Percentiles rank a stretch among this genome's conserved stretches.
These are phyloP conservation scores for Cercospora zeina DNA, from an alignment of 2,329 filamentous ascomycete species.

Conservation along the genomic window DNA sequence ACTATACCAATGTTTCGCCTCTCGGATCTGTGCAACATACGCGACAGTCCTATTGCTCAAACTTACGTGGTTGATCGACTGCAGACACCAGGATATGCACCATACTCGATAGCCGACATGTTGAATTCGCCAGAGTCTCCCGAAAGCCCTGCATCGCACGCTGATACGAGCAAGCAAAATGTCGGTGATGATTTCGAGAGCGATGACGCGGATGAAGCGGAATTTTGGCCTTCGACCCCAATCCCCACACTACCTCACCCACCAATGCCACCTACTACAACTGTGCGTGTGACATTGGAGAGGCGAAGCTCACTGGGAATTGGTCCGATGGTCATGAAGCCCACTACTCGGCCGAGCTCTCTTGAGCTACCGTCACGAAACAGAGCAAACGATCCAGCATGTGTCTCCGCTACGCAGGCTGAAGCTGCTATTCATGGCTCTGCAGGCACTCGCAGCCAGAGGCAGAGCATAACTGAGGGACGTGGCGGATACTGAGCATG, in stretches of 20 bases:
- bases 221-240: neutral
- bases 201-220: neutral
- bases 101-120: constrained; percentile 6
- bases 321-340: neutral
- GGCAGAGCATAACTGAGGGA: neutral
- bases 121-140: constrained; percentile 3
- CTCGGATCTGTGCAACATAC: neutral
- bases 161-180: neutral
- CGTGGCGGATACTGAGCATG: no score
- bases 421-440: neutral
- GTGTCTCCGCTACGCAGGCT: no score
- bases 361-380: no score
- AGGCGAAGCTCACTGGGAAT: neutral
- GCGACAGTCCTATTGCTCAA: neutral
- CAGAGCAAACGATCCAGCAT: no score
- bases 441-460: neutral
- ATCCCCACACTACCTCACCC: neutral
- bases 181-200: neutral
- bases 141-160: neutral
- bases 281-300: neutral
- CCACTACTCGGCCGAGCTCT: no score
- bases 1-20: neutral
- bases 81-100: constrained; percentile 4
- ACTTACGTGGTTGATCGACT: constrained; percentile 6
- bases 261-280: neutral